Evolutionary conservation across 2,329 filamentous ascomycete genomes (phyloP).

Genomic region (Aspergillus bombycis): DNA sequence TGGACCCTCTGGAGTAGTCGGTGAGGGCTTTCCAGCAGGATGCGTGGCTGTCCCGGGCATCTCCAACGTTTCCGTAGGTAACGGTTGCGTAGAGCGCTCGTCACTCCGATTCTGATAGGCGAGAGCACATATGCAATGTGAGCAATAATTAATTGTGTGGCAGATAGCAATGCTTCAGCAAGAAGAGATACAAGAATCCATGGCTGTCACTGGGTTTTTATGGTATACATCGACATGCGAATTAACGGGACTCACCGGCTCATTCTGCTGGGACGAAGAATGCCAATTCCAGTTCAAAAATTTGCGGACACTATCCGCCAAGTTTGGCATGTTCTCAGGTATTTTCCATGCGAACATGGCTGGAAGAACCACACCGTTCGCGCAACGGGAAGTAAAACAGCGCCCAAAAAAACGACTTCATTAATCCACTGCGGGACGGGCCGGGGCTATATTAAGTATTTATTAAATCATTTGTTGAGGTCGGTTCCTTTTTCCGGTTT

Average conservation of each 20-base stretch:
- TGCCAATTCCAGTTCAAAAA: background rate
- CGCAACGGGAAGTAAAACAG: background rate
- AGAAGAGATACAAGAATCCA: background rate
- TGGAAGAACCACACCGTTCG: background rate
- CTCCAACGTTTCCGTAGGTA: background rate
- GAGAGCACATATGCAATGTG: background rate
- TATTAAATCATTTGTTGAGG: background rate
- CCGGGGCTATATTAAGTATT: background rate
- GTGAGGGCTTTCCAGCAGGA: background rate
- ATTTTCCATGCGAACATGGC: background rate
- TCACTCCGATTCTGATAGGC: background rate
- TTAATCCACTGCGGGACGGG: background rate
- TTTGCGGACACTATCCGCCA: background rate
- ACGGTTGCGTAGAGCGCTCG: background rate
- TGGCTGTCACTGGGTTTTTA: background rate
- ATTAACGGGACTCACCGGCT: background rate
- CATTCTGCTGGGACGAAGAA: conserved; percentile 2
- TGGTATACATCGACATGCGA: background rate
- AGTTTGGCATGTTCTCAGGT: background rate
- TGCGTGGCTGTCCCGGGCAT: background rate
- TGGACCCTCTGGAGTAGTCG: background rate
- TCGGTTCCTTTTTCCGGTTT: background rate
- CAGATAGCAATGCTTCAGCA: background rate
- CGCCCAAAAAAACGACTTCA: background rate
- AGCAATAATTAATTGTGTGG: background rate